Percentiles rank a stretch among this genome's conserved stretches.
These are phyloP conservation scores for Rhodotorula sp. DNA, from an alignment of 1,284 basidiomycete species.

Conservation along the genomic window DNA sequence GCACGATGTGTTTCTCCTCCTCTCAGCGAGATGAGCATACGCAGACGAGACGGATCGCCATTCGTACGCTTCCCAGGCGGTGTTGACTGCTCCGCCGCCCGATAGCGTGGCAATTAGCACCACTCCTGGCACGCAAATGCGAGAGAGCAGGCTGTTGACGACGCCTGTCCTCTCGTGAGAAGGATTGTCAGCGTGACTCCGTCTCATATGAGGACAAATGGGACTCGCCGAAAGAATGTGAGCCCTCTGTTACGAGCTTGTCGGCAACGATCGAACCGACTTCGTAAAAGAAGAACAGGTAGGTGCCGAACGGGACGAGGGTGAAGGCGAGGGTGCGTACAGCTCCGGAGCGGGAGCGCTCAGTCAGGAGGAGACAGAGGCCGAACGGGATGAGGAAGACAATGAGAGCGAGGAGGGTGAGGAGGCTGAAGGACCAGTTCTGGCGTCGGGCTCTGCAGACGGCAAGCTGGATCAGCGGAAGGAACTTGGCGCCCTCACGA, in stretches of 20 bases:
- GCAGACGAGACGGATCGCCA: slow-evolving; percentile 44
- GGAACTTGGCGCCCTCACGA: background rate
- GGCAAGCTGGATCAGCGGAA: background rate
- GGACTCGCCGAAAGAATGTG: slow-evolving; percentile 41
- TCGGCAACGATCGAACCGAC: slow-evolving; percentile 43
- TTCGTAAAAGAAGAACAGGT: slow-evolving; percentile 43
- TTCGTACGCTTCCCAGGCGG: slow-evolving; percentile 52
- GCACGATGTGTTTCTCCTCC: background rate
- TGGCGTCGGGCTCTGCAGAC: slow-evolving; percentile 40
- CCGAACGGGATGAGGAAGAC: slow-evolving; percentile 44
- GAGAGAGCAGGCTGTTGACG: slow-evolving; percentile 45
- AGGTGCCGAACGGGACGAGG: slow-evolving; percentile 43
- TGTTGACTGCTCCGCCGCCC: slow-evolving; percentile 50
- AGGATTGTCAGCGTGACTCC: background rate
- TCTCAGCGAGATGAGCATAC: slow-evolving; percentile 23
- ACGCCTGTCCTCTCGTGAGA: slow-evolving; percentile 31
- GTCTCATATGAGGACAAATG: rapidly evolving
- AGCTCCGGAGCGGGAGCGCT: slow-evolving; percentile 33
- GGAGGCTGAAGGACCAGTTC: slow-evolving; percentile 46
- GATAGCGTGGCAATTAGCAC: slow-evolving; percentile 51
- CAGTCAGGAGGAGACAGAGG: slow-evolving; percentile 39
- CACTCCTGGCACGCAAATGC: slow-evolving; percentile 51
- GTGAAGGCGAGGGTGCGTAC: slow-evolving; percentile 41
- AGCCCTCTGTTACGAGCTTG: slow-evolving; percentile 43
- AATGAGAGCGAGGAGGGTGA: slow-evolving; percentile 43